These are phyloP conservation scores for Cercospora sojina DNA, from an alignment of 2,329 filamentous ascomycete genomes.

Conservation along the genomic window DNA sequence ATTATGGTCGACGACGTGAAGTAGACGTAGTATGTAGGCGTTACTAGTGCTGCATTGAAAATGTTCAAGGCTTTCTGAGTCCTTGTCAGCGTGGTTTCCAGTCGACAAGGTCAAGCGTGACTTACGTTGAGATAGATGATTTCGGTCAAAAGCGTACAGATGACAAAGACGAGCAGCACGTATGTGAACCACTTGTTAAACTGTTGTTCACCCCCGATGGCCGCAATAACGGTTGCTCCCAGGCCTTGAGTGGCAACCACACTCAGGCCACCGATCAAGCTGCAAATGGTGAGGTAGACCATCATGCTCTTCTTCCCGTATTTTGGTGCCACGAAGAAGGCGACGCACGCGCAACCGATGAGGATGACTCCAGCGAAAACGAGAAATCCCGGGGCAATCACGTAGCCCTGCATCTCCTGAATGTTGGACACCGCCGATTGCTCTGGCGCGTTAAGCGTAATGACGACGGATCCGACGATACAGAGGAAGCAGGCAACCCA, in stretches of 20 bases:
- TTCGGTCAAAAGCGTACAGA: slow-evolving; percentile 84
- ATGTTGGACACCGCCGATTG: slow-evolving; percentile 84
- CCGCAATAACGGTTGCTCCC: slow-evolving; percentile 85
- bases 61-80: slow-evolving; percentile 95
- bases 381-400: slow-evolving; percentile 82
- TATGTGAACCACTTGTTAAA: slow-evolving; percentile 99
- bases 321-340: slow-evolving; percentile 76
- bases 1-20: slow-evolving; percentile 96
- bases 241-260: slow-evolving; percentile 93
- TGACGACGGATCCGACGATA: slow-evolving; percentile 88
- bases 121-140: slow-evolving; percentile 94
- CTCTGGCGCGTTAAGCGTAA: slow-evolving; percentile 87
- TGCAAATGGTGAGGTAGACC: slow-evolving; percentile 95
- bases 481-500: slow-evolving; percentile 96
- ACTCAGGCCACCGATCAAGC: slow-evolving; percentile 87
- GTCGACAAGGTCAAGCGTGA: slow-evolving; percentile 30
- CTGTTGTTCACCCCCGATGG: slow-evolving; percentile 76
- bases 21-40: slow-evolving; percentile 97
- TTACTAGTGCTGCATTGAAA: slow-evolving; percentile 95
- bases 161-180: slow-evolving; percentile 84
- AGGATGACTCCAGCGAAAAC: slow-evolving; percentile 81
- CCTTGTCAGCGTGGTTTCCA: slow-evolving; percentile 19
- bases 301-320: slow-evolving; percentile 98
- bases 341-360: slow-evolving; percentile 67
- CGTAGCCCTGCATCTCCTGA: slow-evolving; percentile 86